Conservation (phyloP, 257 asterid species). For the Gentiana macrophylla region DNA sequence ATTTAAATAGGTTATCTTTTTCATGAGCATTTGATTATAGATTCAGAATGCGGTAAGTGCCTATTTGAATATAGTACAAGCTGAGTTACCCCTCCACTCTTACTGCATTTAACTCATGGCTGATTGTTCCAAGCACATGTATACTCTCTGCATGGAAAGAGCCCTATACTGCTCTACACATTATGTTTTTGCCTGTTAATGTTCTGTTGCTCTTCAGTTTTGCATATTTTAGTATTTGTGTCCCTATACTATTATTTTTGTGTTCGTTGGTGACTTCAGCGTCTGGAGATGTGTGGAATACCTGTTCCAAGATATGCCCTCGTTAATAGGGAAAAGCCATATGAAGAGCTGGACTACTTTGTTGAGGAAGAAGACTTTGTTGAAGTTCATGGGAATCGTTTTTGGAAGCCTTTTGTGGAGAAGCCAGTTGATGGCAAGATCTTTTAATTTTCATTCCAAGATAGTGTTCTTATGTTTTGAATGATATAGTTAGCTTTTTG, state of each 20-base stretch:
- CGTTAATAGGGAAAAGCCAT: slow-evolving; percentile 69
- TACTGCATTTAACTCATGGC: no score
- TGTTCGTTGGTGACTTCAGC: slow-evolving; percentile 32
- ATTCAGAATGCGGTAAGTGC: no score
- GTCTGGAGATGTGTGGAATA: slow-evolving; percentile 77
- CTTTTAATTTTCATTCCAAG: no score
- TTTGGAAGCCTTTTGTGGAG: slow-evolving; percentile 98
- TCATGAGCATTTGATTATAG: no score
- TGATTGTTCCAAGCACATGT: no score
- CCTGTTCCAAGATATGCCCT: slow-evolving; percentile 88
- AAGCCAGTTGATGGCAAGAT: slow-evolving; percentile 82
- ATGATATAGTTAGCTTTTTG: no score
- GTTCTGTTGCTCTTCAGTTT: not conserved
- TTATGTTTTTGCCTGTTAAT: not conserved
- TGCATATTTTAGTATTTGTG: not conserved
- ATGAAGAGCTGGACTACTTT: slow-evolving; percentile 82
- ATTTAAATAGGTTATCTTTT: no score
- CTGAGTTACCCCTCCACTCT: no score
- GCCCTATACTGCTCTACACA: not conserved
- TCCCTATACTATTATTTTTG: not conserved
- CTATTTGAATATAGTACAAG: no score
- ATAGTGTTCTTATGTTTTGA: no score
- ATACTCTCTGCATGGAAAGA: no score
- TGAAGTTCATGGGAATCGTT: slow-evolving; percentile 76
- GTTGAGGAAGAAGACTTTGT: slow-evolving; percentile 92